Evolutionary conservation across 2,329 filamentous ascomycete species (phyloP).

Genomic region (Trichoderma sp.): DNA sequence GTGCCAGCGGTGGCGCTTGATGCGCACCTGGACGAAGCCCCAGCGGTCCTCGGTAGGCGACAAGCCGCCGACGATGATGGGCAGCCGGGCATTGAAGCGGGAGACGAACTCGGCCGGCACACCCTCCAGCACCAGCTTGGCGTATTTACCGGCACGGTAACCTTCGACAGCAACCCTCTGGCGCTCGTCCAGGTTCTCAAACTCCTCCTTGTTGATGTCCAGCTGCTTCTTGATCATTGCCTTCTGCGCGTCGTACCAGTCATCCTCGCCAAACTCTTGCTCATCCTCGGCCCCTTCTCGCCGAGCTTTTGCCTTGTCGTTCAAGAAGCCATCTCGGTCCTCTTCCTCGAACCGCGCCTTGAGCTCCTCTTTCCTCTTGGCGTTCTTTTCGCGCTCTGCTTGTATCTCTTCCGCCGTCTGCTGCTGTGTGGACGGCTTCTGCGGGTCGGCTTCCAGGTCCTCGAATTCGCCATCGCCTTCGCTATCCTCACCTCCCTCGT

Average conservation of each 20-base stretch:
- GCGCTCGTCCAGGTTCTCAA: conserved; percentile 80
- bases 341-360: conserved; percentile 95
- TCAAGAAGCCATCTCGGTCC: conserved; percentile 92
- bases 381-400: conserved; percentile 87
- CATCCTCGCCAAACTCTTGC: conserved; percentile 91
- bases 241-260: conserved; percentile 98
- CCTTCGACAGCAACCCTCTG: conserved; percentile 86
- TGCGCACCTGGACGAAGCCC: conserved; percentile 90
- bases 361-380: conserved; percentile 88
- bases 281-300: conserved; percentile 66
- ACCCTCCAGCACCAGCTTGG: conserved; percentile 82
- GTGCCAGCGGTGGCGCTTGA: conserved; percentile 98
- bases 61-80: conserved; percentile 88
- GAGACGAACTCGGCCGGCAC: conserved; percentile 89
- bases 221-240: conserved; percentile 92
- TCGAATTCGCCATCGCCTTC: conserved; percentile 83
- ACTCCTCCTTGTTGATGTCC: conserved; percentile 95
- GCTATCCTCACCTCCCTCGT: conserved; percentile 59
- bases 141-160: conserved; percentile 89
- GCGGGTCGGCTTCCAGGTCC: conserved; percentile 65
- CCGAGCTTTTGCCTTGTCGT: conserved; percentile 79
- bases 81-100: conserved; percentile 78
- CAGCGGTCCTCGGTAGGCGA: conserved; percentile 93
- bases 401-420: conserved; percentile 63
- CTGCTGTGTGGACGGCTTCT: conserved; percentile 45